A percentile compares a stretch with the other conserved stretches of the same genome.
phyloP scores from a whole-genome alignment of 768 basidiomycete genomes.

The Phanerochaete carnosa region DNA sequence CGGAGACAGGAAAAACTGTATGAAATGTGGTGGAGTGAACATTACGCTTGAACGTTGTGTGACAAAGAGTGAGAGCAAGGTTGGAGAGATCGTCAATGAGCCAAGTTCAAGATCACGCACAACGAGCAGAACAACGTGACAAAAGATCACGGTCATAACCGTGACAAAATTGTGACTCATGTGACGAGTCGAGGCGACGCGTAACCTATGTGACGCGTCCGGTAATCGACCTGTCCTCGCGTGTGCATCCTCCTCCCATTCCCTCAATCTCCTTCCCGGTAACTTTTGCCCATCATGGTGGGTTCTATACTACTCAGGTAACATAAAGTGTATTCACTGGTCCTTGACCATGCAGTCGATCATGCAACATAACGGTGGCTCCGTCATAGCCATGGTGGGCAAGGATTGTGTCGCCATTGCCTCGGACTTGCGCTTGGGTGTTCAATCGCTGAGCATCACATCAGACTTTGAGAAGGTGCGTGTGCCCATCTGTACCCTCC shows the following conservation, averaged over 20 bases:
- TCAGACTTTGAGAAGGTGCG: constrained; percentile 92
- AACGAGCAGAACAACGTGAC: not conserved
- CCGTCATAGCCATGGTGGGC: constrained; percentile 98
- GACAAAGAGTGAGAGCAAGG: not conserved
- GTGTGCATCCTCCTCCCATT: constrained; percentile 4
- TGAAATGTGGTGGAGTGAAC: too few relatives aligned
- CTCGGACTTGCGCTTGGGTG: constrained; percentile 88
- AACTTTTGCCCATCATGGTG: constrained; percentile 23
- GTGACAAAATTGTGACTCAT: not conserved
- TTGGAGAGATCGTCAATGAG: not conserved
- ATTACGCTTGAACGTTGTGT: too few relatives aligned
- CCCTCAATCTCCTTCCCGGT: not conserved
- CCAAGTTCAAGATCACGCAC: not conserved
- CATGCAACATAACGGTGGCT: constrained; percentile 95
- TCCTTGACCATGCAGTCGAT: constrained; percentile 54
- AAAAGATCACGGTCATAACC: not conserved
- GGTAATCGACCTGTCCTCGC: constrained; percentile 2
- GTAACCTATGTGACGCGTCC: constrained; percentile 8
- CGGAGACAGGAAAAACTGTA: too few relatives aligned
- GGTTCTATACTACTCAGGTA: constrained; percentile 8
- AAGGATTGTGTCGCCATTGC: constrained; percentile 99
- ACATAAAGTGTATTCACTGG: not conserved
- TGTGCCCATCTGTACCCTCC: not conserved
- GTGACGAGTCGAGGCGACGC: constrained; percentile 6
- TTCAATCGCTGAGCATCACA: constrained; percentile 81